Evolutionary conservation across 208 protist genomes (phyloP).

Genomic region (Balamuthia mandrillaris): DNA sequence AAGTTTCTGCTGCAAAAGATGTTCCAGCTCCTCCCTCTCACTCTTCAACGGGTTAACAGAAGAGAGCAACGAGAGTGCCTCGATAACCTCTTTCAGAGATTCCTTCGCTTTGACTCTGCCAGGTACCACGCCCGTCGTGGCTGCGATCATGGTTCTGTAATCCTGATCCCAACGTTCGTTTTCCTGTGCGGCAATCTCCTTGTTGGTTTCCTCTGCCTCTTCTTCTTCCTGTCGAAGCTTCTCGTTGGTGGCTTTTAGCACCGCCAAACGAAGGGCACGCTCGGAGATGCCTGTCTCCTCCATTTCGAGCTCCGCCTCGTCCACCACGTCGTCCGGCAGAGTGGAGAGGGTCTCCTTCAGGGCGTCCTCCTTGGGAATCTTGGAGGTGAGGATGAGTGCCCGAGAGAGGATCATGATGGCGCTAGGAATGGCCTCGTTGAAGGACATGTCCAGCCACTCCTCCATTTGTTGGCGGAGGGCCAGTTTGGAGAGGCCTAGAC

Average conservation of each 20-base stretch:
- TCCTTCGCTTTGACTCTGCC: no score
- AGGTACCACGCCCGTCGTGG: not conserved
- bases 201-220: no score
- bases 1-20: no score
- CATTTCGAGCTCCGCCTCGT: slow-evolving; percentile 31
- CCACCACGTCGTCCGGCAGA: slow-evolving; percentile 22
- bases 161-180: no score
- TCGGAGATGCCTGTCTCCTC: not conserved
- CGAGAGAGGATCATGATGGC: slow-evolving; percentile 56
- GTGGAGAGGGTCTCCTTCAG: slow-evolving; percentile 18
- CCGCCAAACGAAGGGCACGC: slow-evolving; percentile 8
- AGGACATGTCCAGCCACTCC: slow-evolving; percentile 63
- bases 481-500: slow-evolving; percentile 22
- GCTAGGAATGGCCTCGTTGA: slow-evolving; percentile 50
- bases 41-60: not conserved
- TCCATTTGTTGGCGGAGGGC: slow-evolving; percentile 14
- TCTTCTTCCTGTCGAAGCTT: not conserved
- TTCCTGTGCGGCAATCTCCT: no score
- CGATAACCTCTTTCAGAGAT: no score
- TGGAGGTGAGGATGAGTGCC: slow-evolving; percentile 43
- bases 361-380: not conserved
- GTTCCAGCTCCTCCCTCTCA: no score
- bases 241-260: slow-evolving; percentile 8
- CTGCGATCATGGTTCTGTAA: not conserved
- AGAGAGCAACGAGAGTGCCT: not conserved